Evolutionary conservation across 2,329 filamentous ascomycete species (phyloP).

Genomic region (Endothia cerciana): DNA sequence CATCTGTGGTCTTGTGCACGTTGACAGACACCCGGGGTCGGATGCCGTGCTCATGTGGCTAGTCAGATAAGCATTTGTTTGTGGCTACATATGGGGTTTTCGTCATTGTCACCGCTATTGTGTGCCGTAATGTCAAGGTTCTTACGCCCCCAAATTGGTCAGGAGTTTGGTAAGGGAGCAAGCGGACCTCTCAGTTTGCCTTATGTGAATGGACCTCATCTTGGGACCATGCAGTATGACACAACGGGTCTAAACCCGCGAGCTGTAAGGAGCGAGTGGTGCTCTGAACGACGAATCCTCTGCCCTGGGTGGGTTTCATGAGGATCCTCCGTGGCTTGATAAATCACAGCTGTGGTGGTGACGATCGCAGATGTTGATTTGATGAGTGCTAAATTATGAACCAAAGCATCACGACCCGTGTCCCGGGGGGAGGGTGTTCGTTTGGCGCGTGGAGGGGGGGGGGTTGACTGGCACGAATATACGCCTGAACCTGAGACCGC

Average conservation of each 20-base stretch:
- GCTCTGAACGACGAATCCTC: neutral
- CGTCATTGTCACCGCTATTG: slow-evolving; percentile 22
- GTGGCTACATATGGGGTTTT: slow-evolving; percentile 5
- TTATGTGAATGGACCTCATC: neutral
- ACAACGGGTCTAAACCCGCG: neutral
- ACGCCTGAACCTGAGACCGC: neutral
- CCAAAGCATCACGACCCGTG: neutral
- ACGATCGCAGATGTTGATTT: neutral
- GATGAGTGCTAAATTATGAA: neutral
- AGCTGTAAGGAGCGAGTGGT: neutral
- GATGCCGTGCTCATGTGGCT: slow-evolving; percentile 14
- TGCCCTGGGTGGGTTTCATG: neutral
- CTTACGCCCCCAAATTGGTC: slow-evolving; percentile 19
- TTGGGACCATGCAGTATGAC: neutral
- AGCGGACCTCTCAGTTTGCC: neutral
- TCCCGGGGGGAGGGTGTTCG: neutral
- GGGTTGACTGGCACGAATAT: neutral
- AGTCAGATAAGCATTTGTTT: slow-evolving; percentile 1
- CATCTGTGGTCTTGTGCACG: slow-evolving; percentile 5
- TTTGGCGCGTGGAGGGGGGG: neutral
- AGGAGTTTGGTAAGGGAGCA: slow-evolving; percentile 21
- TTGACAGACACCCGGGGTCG: slow-evolving; percentile 20
- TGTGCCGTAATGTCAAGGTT: slow-evolving; percentile 18
- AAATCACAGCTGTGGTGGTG: neutral
- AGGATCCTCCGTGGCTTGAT: slow-evolving; percentile 6